phyloP scores from a whole-genome alignment of 2,329 filamentous ascomycete genomes.

The Aureobasidium leucospermi region DNA sequence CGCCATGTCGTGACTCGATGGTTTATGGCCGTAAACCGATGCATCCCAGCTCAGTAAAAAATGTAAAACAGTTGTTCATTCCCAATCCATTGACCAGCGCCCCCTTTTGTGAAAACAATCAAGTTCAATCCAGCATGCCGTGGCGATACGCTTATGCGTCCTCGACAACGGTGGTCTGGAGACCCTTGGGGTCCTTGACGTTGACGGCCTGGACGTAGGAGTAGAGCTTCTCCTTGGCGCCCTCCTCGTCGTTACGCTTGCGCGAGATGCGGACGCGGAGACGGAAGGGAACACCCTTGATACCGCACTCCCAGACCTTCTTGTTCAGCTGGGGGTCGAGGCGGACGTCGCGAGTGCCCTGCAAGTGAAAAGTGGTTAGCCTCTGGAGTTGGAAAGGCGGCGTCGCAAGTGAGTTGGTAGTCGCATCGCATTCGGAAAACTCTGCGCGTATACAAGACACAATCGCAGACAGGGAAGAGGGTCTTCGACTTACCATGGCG shows the following conservation, averaged over 20 bases:
- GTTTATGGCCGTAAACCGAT: conserved; percentile 6
- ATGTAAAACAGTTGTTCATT: conserved; percentile 13
- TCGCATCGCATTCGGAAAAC: background rate
- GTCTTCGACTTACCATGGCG: conserved; percentile 74
- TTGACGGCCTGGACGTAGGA: conserved; percentile 99
- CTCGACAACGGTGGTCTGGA: conserved; percentile 82
- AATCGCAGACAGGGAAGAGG: background rate
- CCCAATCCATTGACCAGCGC: conserved; percentile 9
- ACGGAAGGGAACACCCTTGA: conserved; percentile 98
- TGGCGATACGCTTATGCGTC: conserved; percentile 40
- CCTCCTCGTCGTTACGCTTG: conserved; percentile 99
- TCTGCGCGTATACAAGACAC: background rate
- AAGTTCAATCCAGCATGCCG: conserved; percentile 4
- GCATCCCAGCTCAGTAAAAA: conserved; percentile 15
- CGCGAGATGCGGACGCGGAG: conserved; percentile 97
- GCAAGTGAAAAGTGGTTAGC: conserved; percentile 16
- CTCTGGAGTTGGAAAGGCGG: background rate
- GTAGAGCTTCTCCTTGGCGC: conserved; percentile 99
- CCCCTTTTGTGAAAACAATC: conserved; percentile 1
- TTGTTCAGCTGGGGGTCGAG: conserved; percentile 99
- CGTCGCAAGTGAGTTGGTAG: background rate
- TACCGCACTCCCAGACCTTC: conserved; percentile 99
- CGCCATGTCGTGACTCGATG: conserved; percentile 14
- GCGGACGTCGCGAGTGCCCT: conserved; percentile 96
- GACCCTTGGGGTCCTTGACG: conserved; percentile 98